Conservation (phyloP, 768 basidiomycete genomes). For the Termitomyces sp. region DNA sequence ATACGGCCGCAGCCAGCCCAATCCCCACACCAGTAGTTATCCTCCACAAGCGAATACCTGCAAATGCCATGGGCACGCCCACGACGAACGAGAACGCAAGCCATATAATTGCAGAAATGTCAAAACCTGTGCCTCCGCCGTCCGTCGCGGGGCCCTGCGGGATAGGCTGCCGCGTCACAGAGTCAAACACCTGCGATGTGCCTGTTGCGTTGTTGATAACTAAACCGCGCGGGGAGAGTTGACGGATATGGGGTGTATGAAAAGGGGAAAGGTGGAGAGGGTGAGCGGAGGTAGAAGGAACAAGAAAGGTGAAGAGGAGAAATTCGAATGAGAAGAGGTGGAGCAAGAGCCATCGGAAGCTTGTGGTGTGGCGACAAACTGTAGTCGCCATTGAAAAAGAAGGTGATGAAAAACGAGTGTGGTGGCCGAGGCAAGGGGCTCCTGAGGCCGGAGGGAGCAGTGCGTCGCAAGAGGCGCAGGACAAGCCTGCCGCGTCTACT, state of each 20-base stretch:
- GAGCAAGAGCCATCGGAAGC: conserved; percentile 10
- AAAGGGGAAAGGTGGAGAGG: conserved; percentile 3
- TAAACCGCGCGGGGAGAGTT: conserved; percentile 11
- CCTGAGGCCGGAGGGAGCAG: background rate
- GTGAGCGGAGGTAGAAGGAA: background rate
- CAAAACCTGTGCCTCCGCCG: conserved; percentile 46
- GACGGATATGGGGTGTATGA: background rate
- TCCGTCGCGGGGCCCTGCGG: conserved; percentile 55
- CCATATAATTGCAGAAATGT: conserved; percentile 51
- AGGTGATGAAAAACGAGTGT: conserved; percentile 12
- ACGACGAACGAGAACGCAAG: conserved; percentile 44
- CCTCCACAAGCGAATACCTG: conserved; percentile 53
- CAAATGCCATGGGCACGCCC: conserved; percentile 49
- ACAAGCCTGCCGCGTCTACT: background rate
- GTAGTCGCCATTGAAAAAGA: conserved; percentile 11
- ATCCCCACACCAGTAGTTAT: conserved; percentile 49
- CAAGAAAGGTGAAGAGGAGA: conserved; percentile 1
- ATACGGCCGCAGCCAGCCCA: conserved; percentile 44
- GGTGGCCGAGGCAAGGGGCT: conserved; percentile 1
- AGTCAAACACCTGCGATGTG: conserved; percentile 37
- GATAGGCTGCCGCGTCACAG: conserved; percentile 34
- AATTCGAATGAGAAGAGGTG: background rate
- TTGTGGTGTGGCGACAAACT: conserved; percentile 2
- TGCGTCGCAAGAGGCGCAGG: background rate
- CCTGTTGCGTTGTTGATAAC: conserved; percentile 31